These are phyloP conservation scores for Hemisphaericaspora nanyangensis DNA, from an alignment of 805 yeast species.

Conservation along the genomic window DNA sequence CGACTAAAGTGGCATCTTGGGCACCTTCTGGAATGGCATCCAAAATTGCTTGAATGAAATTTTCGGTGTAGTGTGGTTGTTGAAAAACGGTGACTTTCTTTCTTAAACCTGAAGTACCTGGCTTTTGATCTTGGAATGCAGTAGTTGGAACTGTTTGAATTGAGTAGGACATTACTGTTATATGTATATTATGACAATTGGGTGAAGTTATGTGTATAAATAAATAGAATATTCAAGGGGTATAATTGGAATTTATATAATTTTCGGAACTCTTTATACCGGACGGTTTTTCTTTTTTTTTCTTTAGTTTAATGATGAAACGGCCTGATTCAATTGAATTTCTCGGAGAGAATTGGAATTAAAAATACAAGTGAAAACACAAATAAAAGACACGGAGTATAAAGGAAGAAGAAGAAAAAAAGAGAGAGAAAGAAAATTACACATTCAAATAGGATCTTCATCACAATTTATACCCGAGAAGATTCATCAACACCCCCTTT, in stretches of 20 bases:
- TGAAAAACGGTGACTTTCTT: slow-evolving; percentile 86
- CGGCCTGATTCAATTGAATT: too few relatives aligned
- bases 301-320: too few relatives aligned
- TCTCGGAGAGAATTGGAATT: too few relatives aligned
- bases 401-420: too few relatives aligned
- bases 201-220: background rate
- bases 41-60: slow-evolving; percentile 84
- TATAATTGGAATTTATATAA: too few relatives aligned
- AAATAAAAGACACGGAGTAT: too few relatives aligned
- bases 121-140: slow-evolving; percentile 87
- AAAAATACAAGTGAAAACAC: too few relatives aligned
- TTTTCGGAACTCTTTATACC: background rate
- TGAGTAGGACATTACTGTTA: slow-evolving; percentile 11
- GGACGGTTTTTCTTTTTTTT: too few relatives aligned
- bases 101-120: slow-evolving; percentile 96
- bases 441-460: too few relatives aligned
- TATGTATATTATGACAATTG: background rate
- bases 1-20: slow-evolving; percentile 67
- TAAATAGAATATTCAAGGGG: background rate
- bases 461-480: too few relatives aligned
- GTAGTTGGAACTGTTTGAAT: slow-evolving; percentile 42
- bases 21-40: slow-evolving; percentile 90
- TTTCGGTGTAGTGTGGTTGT: slow-evolving; percentile 79
- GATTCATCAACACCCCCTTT: too few relatives aligned
- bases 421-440: too few relatives aligned